Evolutionary conservation across 1,284 basidiomycete species (phyloP).

Genomic region (Inonotus hispidus): DNA sequence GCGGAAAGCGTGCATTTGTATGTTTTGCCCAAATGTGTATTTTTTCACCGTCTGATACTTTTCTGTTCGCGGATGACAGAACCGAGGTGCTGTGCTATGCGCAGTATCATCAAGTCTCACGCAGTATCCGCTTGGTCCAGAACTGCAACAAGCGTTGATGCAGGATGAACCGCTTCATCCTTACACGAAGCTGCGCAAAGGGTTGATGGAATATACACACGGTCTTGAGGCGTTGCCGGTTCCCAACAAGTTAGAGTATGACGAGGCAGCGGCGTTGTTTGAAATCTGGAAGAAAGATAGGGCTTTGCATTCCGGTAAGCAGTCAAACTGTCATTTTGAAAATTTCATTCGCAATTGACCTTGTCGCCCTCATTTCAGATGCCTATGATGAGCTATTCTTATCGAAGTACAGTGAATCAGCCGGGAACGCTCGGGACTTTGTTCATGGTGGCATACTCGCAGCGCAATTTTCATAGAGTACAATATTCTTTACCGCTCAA

Average conservation of each 20-base stretch:
- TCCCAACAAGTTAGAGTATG: conserved; percentile 49
- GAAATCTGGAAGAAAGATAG: conserved; percentile 63
- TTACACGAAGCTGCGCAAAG: conserved; percentile 44
- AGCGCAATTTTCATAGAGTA: conserved; percentile 22
- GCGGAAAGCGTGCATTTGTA: conserved; percentile 65
- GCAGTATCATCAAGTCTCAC: conserved; percentile 56
- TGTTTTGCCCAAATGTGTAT: not conserved
- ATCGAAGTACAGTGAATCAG: conserved; percentile 65
- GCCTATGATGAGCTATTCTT: conserved; percentile 64
- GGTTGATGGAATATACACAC: conserved; percentile 43
- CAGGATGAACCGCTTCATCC: conserved; percentile 36
- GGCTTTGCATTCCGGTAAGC: conserved; percentile 45
- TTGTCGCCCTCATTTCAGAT: conserved; percentile 28
- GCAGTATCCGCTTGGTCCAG: conserved; percentile 47
- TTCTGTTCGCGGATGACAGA: conserved; percentile 31
- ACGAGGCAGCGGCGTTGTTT: conserved; percentile 63
- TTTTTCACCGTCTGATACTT: not conserved
- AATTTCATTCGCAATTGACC: not conserved
- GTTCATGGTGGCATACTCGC: conserved; percentile 64
- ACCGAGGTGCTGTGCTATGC: conserved; percentile 60
- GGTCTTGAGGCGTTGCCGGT: conserved; percentile 52
- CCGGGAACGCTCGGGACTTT: conserved; percentile 69
- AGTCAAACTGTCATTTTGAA: not conserved
- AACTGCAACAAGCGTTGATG: conserved; percentile 53
- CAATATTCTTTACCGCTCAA: not conserved